A percentile compares a stretch with the other conserved stretches of the same genome.
Conservation (phyloP, 148 eudicot genomes). For the Heliamphora exappendiculata region DNA sequence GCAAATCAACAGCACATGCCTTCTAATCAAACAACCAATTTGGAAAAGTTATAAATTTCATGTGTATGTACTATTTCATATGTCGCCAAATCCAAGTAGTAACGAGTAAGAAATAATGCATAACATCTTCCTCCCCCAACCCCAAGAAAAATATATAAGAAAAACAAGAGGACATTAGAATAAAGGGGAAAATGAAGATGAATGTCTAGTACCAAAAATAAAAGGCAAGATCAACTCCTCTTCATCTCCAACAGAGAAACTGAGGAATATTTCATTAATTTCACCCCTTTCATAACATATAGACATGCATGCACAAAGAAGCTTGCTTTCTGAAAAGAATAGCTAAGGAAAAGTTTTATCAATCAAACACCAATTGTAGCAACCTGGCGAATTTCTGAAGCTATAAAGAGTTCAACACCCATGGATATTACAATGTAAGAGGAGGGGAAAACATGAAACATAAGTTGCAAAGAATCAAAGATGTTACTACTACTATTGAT, state of each 20-base stretch:
- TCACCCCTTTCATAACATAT: background rate
- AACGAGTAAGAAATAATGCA: too few species aligned
- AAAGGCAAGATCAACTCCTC: too few species aligned
- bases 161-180: too few species aligned
- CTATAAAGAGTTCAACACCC: background rate
- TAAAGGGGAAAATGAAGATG: too few species aligned
- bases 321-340: background rate
- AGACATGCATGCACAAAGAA: background rate
- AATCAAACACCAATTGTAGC: background rate
- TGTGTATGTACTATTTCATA: too few species aligned
- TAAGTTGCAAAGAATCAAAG: background rate
- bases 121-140: too few species aligned
- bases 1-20: too few species aligned
- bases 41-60: too few species aligned
- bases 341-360: background rate
- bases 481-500: background rate
- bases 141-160: too few species aligned
- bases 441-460: background rate
- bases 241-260: background rate
- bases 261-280: background rate
- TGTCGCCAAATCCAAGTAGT: too few species aligned
- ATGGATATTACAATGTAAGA: background rate
- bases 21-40: too few species aligned
- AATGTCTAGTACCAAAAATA: too few species aligned
- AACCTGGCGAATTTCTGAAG: background rate